Evolutionary conservation across 352 stramenopile species (phyloP), one percentile per base, ranked within the genome.

Genomic region (Aphanomyces invadans): DNA sequence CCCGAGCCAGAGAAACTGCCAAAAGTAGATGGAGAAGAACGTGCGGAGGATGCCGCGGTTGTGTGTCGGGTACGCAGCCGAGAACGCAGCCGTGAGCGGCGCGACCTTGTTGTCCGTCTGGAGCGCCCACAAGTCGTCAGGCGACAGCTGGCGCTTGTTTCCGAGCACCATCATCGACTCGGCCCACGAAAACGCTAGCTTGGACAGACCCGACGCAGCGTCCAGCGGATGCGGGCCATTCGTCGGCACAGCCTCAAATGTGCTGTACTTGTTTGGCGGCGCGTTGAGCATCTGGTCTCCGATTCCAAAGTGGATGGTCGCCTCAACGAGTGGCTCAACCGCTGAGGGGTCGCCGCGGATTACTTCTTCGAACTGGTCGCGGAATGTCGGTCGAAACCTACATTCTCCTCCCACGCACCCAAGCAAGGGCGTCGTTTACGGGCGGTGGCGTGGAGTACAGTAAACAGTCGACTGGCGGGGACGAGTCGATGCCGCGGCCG

Each of bases 181-280:
- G 39, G 74, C 74, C 68, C 72, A 86, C n/a, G 63, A 68, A 61
- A 88, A 83, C 26, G 83, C 69, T 26, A 85, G 61, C 3, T 63
- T 44, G 23, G 73, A 77, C 4, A 72, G 63, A 4, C 10, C 3
- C 11, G 38, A 49, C 10, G 60, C 60, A 7, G 21, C n/a, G 19
- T 57, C 42, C 25, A 59, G 23, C 31, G 60, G 45, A 21, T 59
- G 60, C 1, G 60, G 28, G n/a, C 46, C 9, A 21, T 21, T 25
- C n/a, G n/a, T n/a, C 11, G 5, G 59, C 11, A 66, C 2, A 9
- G 4, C 21, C 26, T 64, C 56, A 21, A 64, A 64, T 23, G 56
- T 64, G 26, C 26, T 38, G 36, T 66, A 66, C 59, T 64, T 64
- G 31, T 44, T 17, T 57, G 25, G 21, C 12, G 26, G 21, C 5